A percentile compares a stretch with the other conserved stretches of the same genome.
Evolutionary conservation across 2,329 filamentous ascomycete species (phyloP).

Genomic region (Botrytis squamosa): DNA sequence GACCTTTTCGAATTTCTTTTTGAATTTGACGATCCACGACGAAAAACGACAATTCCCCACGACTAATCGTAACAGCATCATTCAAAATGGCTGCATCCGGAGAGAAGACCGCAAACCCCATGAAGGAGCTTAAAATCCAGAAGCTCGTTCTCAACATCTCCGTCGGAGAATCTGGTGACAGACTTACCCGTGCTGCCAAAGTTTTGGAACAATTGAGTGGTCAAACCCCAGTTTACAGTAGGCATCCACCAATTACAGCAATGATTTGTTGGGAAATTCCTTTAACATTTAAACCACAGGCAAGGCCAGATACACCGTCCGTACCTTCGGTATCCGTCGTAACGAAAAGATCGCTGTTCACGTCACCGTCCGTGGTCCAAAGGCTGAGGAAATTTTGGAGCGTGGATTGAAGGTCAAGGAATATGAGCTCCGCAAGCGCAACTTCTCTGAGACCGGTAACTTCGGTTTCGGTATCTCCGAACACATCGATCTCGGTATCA

Average conservation of each 20-base stretch:
- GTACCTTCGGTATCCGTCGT: constrained; percentile 99
- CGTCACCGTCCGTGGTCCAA: constrained; percentile 98
- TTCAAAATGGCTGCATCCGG: constrained; percentile 60
- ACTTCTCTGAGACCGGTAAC: constrained; percentile 99
- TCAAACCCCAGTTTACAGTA: constrained; percentile 99
- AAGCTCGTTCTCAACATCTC: constrained; percentile 99
- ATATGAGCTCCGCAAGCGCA: constrained; percentile 98
- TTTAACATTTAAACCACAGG: constrained; percentile 49
- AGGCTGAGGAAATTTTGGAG: constrained; percentile 99
- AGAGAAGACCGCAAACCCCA: constrained; percentile 90
- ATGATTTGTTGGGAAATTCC: constrained; percentile 24
- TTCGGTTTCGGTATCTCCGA: constrained; percentile 99
- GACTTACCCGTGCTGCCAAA: constrained; percentile 99
- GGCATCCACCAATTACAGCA: constrained; percentile 39
- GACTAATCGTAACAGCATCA: constrained; percentile 30
- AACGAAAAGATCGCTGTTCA: constrained; percentile 99
- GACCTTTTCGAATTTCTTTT: constrained; percentile 15
- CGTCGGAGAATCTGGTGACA: constrained; percentile 99
- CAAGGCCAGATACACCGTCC: constrained; percentile 99
- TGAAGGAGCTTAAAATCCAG: constrained; percentile 99
- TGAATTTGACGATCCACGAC: constrained; percentile 28
- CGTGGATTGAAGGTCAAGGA: constrained; percentile 99
- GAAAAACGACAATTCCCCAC: constrained; percentile 28
- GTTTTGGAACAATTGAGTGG: constrained; percentile 99
- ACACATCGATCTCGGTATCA: constrained; percentile 99